Evolutionary conservation across 148 eudicot species (phyloP).

Genomic region (Silene conica): DNA sequence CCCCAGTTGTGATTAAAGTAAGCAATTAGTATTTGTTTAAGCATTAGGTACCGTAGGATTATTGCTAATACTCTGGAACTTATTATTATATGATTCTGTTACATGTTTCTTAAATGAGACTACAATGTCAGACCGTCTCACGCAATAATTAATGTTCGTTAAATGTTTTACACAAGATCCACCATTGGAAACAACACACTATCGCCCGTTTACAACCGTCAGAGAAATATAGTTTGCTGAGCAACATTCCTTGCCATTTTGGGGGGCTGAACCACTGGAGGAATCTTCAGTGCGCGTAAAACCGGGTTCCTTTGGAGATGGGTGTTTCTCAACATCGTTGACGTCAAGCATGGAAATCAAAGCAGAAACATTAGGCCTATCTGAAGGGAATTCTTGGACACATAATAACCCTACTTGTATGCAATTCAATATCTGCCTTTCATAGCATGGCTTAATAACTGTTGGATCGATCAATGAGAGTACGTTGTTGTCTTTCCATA

Average conservation of each 20-base stretch:
- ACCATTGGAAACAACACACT: not conserved
- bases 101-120: not conserved
- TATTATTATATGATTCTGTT: not conserved
- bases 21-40: not conserved
- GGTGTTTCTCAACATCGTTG: not conserved
- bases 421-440: not conserved
- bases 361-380: constrained; percentile 17
- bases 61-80: not conserved
- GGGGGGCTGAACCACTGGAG: not conserved
- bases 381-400: not conserved
- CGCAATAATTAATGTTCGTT: too few species aligned
- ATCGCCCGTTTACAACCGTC: not conserved
- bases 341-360: not conserved
- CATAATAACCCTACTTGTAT: constrained; percentile 1
- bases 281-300: not conserved
- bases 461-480: constrained; percentile 5
- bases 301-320: not conserved
- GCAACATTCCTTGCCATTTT: not conserved
- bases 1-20: not conserved
- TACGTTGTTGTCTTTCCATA: not conserved
- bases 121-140: too few species aligned
- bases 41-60: not conserved
- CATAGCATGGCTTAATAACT: not conserved
- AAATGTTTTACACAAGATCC: too few species aligned
- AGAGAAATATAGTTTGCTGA: not conserved